Evolutionary conservation across 371 early-diverging fungal genomes (phyloP).

Genomic region (Rhizomucor pusillus): DNA sequence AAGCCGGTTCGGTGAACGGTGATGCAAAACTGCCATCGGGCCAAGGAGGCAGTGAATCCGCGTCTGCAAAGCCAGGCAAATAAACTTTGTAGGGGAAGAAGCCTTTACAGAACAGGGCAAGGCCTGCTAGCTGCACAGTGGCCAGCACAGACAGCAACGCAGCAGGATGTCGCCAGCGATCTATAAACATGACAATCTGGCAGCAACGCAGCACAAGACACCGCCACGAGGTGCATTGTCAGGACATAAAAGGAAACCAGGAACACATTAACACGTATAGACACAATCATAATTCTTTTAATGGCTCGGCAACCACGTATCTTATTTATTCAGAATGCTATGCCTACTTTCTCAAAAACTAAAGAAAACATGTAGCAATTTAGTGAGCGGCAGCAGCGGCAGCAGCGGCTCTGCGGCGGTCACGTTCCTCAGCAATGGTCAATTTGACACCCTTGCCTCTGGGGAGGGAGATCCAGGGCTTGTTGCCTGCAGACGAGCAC

Average conservation of each 20-base stretch:
- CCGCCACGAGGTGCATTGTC: no score
- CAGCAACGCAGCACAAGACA: background rate
- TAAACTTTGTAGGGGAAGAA: slow-evolving; percentile 79
- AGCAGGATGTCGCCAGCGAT: background rate
- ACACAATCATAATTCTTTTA: no score
- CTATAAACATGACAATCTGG: no score
- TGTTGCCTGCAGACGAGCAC: slow-evolving; percentile 25
- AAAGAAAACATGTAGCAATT: no score
- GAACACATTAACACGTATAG: no score
- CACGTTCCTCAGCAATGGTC: slow-evolving; percentile 97
- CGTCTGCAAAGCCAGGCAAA: slow-evolving; percentile 58
- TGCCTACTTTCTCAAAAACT: no score
- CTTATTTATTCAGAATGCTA: no score
- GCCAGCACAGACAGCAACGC: slow-evolving; percentile 14
- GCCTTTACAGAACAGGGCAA: slow-evolving; percentile 66
- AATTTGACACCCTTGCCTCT: slow-evolving; percentile 98
- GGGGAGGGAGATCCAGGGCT: slow-evolving; percentile 91
- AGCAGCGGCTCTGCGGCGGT: slow-evolving; percentile 72
- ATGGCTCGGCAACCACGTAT: no score
- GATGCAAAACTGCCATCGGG: background rate
- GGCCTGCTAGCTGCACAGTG: slow-evolving; percentile 57
- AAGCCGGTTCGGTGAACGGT: slow-evolving; percentile 41
- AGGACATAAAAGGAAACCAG: no score
- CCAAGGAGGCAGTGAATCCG: slow-evolving; percentile 8
- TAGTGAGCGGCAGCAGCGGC: slow-evolving; percentile 35